Evolutionary conservation across 73 alveolate species (phyloP).

Genomic region (Tetrahymena malaccensis): DNA sequence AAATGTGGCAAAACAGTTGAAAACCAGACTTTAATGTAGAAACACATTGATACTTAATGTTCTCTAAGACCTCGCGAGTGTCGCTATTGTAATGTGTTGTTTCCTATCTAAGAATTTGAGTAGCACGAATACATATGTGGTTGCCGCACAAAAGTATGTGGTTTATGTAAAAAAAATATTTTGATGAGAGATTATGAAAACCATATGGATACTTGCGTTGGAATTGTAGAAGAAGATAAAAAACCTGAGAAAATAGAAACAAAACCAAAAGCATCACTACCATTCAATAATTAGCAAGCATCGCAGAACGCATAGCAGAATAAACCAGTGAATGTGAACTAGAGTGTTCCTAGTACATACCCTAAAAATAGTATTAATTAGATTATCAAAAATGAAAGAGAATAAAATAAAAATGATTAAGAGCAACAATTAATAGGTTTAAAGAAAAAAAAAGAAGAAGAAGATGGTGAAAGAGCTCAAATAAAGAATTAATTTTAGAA

Average conservation of each 20-base stretch:
- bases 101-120: background rate
- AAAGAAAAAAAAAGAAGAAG: background rate
- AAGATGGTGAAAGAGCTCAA: background rate
- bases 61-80: background rate
- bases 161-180: background rate
- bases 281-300: background rate
- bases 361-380: background rate
- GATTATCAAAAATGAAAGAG: background rate
- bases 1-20: background rate
- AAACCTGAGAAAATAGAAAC: background rate
- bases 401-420: background rate
- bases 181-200: background rate
- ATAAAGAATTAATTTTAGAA: background rate
- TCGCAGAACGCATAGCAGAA: background rate
- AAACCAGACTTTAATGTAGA: background rate
- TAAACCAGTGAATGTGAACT: background rate
- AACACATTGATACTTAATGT: background rate
- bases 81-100: background rate
- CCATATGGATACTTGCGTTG: background rate
- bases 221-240: background rate
- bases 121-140: background rate
- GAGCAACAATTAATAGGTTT: background rate
- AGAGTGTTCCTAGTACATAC: background rate
- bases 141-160: background rate
- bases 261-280: background rate